Conservation (phyloP, 2,329 filamentous ascomycete genomes). For the Coniochaeta sp. region DNA sequence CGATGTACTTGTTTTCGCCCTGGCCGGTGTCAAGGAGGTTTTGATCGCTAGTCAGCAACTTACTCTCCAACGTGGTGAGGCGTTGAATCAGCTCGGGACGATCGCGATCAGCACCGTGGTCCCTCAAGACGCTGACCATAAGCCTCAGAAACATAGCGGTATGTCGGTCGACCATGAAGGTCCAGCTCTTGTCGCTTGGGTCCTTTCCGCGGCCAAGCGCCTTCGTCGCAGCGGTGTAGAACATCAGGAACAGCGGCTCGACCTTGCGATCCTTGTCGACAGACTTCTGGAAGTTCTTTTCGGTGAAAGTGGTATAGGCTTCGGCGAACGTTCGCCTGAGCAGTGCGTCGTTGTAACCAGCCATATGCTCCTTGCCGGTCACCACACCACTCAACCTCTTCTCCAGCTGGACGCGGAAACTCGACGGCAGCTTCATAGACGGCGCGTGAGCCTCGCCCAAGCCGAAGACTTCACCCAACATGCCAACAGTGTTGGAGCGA, state of each 20-base stretch:
- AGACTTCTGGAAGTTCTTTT: conserved; percentile 76
- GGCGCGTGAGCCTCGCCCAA: conserved; percentile 64
- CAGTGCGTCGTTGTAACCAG: conserved; percentile 82
- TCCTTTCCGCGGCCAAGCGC: conserved; percentile 68
- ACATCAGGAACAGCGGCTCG: conserved; percentile 89
- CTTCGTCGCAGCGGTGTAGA: conserved; percentile 91
- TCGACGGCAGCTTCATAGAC: conserved; percentile 49
- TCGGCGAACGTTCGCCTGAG: conserved; percentile 93
- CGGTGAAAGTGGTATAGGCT: conserved; percentile 89
- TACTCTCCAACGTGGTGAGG: conserved; percentile 78
- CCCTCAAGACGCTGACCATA: conserved; percentile 69
- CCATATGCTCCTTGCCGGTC: conserved; percentile 72
- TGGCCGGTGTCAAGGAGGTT: conserved; percentile 62
- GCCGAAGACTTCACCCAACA: conserved; percentile 24
- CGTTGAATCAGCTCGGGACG: conserved; percentile 75
- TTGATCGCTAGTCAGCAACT: conserved; percentile 88
- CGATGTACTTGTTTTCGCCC: conserved; percentile 59
- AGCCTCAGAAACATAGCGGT: conserved; percentile 90
- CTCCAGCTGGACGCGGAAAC: conserved; percentile 43
- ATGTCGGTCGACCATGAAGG: conserved; percentile 85
- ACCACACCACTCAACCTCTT: conserved; percentile 77
- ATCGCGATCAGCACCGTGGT: conserved; percentile 78
- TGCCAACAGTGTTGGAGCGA: conserved; percentile 59
- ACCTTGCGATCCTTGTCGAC: conserved; percentile 92
- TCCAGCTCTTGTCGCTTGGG: conserved; percentile 80